These are phyloP conservation scores for Boletus bicolor DNA, from an alignment of 768 basidiomycete species.

Conservation along the genomic window DNA sequence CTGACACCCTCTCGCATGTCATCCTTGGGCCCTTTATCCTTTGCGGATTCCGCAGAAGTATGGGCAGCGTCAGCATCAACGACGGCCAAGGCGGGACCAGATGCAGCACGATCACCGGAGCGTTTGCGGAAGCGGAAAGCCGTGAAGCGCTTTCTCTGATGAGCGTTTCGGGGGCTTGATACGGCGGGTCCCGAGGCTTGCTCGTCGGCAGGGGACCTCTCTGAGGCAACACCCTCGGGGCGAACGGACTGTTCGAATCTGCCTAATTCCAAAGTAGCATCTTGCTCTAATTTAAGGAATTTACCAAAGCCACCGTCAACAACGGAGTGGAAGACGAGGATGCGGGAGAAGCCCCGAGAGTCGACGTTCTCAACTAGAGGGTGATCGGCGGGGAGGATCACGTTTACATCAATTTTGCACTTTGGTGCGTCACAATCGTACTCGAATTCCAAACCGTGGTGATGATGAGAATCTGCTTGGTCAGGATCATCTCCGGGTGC, in stretches of 20 bases:
- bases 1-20: slow-evolving; percentile 64
- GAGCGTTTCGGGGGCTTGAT: slow-evolving; percentile 16
- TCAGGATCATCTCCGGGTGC: slow-evolving; percentile 45
- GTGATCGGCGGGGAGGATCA: slow-evolving; percentile 65
- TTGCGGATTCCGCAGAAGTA: slow-evolving; percentile 32
- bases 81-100: slow-evolving; percentile 76
- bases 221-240: slow-evolving; percentile 3
- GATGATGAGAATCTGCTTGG: slow-evolving; percentile 49
- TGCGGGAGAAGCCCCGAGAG: slow-evolving; percentile 25
- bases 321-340: slow-evolving; percentile 43
- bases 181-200: slow-evolving; percentile 12
- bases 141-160: slow-evolving; percentile 57
- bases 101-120: slow-evolving; percentile 45
- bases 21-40: slow-evolving; percentile 44
- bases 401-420: slow-evolving; percentile 75
- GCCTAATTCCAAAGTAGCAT: slow-evolving; percentile 75
- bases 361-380: slow-evolving; percentile 47
- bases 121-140: slow-evolving; percentile 67
- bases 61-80: slow-evolving; percentile 61
- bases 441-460: slow-evolving; percentile 84
- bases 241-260: slow-evolving; percentile 51
- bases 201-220: slow-evolving; percentile 11
- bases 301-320: slow-evolving; percentile 84
- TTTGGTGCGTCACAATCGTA: slow-evolving; percentile 90
- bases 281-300: slow-evolving; percentile 69